A percentile compares a stretch with the other conserved stretches of the same genome.
These are phyloP conservation scores for Rhododendron vialii DNA, from an alignment of 148 eudicot species.

Conservation along the genomic window DNA sequence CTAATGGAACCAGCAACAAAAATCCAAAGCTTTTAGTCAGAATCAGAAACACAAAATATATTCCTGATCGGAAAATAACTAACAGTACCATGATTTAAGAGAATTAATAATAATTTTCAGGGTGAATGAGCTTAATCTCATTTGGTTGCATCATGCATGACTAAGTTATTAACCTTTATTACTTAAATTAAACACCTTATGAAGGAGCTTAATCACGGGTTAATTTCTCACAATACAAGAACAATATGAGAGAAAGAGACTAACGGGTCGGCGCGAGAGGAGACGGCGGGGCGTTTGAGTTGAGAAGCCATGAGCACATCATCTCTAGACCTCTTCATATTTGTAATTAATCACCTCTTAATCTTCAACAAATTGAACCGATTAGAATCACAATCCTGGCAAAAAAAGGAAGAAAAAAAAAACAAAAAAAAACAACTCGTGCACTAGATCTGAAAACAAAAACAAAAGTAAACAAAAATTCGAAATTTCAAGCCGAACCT, in stretches of 20 bases:
- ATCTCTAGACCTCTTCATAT: conserved; percentile 78
- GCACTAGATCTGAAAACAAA: conserved; percentile 4
- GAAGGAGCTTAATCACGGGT: background rate
- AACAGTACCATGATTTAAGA: background rate
- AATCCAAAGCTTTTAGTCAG: background rate
- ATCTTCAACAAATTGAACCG: conserved; percentile 20
- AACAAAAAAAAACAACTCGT: background rate
- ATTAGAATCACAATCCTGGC: conserved; percentile 23
- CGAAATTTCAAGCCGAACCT: background rate
- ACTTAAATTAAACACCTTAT: background rate
- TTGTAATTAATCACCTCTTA: conserved; percentile 7
- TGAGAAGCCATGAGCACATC: conserved; percentile 49
- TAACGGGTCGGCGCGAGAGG: conserved; percentile 61
- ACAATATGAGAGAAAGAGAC: conserved; percentile 9
- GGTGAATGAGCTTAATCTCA: background rate
- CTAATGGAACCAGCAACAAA: background rate
- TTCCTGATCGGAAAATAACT: background rate
- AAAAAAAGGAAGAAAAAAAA: background rate
- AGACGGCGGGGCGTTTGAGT: conserved; percentile 46
- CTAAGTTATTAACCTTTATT: background rate
- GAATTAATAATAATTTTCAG: background rate
- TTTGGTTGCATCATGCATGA: background rate
- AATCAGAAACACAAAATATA: background rate
- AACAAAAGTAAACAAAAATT: background rate
- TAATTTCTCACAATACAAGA: background rate